Percentiles rank a stretch among this genome's conserved stretches.
Conservation (phyloP, 2,329 filamentous ascomycete species). For the Diaporthe ilicicola region DNA sequence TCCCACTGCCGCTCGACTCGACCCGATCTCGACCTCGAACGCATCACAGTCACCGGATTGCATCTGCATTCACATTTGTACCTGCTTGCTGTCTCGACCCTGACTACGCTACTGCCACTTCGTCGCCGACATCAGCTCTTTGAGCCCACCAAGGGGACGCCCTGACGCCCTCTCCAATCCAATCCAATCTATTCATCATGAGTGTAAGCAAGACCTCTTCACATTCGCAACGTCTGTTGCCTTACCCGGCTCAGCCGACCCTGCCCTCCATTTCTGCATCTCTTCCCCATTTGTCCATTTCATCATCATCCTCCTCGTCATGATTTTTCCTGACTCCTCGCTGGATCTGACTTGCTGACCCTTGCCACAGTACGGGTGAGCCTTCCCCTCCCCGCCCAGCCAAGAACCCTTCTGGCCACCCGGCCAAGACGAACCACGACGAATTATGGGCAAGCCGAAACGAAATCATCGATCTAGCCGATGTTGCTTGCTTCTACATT, state of each 20-base stretch:
- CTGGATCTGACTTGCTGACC: slow-evolving; percentile 43
- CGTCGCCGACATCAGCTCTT: background rate
- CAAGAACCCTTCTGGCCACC: background rate
- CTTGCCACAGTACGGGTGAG: slow-evolving; percentile 64
- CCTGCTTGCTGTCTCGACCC: background rate
- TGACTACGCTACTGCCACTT: background rate
- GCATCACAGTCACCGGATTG: background rate
- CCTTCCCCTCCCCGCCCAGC: slow-evolving; percentile 37
- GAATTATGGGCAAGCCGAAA: background rate
- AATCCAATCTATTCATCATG: slow-evolving; percentile 48
- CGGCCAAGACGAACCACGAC: background rate
- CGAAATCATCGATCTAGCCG: background rate
- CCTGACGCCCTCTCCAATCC: slow-evolving; percentile 16
- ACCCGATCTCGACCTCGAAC: background rate
- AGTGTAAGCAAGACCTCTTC: slow-evolving; percentile 56
- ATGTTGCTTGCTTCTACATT: background rate
- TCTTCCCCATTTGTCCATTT: too few relatives aligned
- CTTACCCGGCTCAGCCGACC: background rate
- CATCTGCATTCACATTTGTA: too few relatives aligned
- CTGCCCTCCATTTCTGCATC: too few relatives aligned
- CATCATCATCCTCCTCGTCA: background rate
- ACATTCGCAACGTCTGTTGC: background rate
- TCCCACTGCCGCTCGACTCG: background rate
- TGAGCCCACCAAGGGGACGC: slow-evolving; percentile 2
- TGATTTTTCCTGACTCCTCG: background rate